Evolutionary conservation across 805 yeast genomes (phyloP).

Genomic region (Sugiyamaella americana): DNA sequence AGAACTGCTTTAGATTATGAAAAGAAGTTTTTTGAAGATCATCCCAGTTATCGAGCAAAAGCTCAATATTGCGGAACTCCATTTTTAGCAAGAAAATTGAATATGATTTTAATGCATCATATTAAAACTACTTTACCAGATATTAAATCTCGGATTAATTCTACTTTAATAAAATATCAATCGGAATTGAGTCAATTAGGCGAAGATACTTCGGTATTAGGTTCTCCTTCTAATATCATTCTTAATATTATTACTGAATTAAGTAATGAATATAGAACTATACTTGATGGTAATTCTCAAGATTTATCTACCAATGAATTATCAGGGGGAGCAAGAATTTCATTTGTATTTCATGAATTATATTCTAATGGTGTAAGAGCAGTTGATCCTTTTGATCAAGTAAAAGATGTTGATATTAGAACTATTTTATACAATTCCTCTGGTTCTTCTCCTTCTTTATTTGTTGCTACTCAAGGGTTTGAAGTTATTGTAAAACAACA

Average conservation of each 20-base stretch:
- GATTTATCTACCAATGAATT: conserved; percentile 85
- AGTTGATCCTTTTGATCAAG: conserved; percentile 93
- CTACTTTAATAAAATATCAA: conserved; percentile 77
- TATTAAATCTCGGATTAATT: conserved; percentile 82
- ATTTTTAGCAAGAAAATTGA: conserved; percentile 85
- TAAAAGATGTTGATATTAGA: conserved; percentile 91
- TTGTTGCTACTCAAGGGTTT: conserved; percentile 96
- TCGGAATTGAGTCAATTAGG: conserved; percentile 73
- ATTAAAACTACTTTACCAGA: conserved; percentile 87
- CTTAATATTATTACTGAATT: conserved; percentile 88
- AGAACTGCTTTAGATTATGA: conserved; percentile 83
- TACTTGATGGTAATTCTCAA: conserved; percentile 85
- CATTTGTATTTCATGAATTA: conserved; percentile 94
- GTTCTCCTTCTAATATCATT: conserved; percentile 83
- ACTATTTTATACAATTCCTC: conserved; percentile 95
- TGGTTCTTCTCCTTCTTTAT: conserved; percentile 92
- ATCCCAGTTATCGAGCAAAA: conserved; percentile 84
- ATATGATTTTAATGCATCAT: conserved; percentile 81
- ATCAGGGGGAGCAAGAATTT: conserved; percentile 96
- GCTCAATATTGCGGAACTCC: conserved; percentile 99
- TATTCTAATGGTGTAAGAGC: conserved; percentile 88
- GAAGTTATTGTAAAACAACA: conserved; percentile 94
- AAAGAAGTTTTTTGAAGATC: conserved; percentile 73
- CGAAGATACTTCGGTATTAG: conserved; percentile 66
- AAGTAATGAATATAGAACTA: conserved; percentile 83